Conservation (phyloP, 306 rosid species). For the Sesbania bispinosa region DNA sequence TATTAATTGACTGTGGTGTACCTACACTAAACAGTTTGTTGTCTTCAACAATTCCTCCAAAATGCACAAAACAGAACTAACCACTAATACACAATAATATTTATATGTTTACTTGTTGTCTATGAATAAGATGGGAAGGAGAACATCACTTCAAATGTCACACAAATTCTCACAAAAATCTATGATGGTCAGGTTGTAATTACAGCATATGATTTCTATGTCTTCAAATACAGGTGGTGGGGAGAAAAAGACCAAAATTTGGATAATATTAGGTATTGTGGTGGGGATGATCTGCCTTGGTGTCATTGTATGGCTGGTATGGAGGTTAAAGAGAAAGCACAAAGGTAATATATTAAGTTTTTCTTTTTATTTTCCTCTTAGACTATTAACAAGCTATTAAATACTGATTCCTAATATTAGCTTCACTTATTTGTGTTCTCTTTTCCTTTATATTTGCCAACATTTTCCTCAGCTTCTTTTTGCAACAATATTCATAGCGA, state of each 20-base stretch:
- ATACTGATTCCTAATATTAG: background rate
- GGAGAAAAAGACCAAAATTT: conserved; percentile 27
- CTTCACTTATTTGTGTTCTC: background rate
- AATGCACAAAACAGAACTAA: no score
- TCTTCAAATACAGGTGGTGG: conserved; percentile 35
- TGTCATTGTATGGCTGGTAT: conserved; percentile 32
- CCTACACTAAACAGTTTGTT: no score
- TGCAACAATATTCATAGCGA: conserved; percentile 37
- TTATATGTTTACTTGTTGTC: no score
- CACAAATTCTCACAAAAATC: background rate
- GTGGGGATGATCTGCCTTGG: conserved; percentile 47
- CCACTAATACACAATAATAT: no score
- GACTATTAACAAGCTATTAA: background rate
- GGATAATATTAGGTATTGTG: conserved; percentile 31
- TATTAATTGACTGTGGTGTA: no score
- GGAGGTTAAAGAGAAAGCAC: conserved; percentile 51
- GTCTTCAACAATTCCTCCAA: no score
- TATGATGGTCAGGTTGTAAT: conserved; percentile 9
- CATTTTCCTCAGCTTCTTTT: conserved; percentile 40
- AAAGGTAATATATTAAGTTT: conserved; percentile 41
- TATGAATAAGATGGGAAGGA: background rate
- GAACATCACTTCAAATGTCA: no score
- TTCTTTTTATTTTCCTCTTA: background rate
- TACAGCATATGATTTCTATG: conserved; percentile 4
- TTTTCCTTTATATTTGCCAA: conserved; percentile 27